Evolutionary conservation across 352 stramenopile species (phyloP).

Genomic region (Phytophthora sp.): DNA sequence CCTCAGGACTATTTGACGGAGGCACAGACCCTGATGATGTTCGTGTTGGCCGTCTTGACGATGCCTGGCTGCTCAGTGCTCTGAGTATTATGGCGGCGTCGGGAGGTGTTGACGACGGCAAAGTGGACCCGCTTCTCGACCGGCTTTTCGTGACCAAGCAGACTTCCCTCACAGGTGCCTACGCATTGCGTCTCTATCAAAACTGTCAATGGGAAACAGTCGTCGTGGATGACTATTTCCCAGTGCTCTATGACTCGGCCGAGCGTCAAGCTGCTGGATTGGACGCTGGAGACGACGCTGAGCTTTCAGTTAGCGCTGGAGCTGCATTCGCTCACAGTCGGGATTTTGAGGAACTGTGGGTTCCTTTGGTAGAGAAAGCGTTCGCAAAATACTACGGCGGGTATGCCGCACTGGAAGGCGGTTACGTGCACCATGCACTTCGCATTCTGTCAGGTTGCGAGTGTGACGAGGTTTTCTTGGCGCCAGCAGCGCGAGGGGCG

Average conservation of each 20-base stretch:
- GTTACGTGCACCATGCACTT: conserved; percentile 93
- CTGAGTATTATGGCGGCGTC: conserved; percentile 92
- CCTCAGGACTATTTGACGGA: conserved; percentile 90
- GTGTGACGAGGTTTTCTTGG: conserved; percentile 90
- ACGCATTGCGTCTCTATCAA: conserved; percentile 91
- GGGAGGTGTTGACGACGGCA: conserved; percentile 86
- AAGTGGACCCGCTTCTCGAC: conserved; percentile 89
- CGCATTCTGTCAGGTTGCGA: conserved; percentile 87
- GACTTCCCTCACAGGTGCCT: conserved; percentile 91
- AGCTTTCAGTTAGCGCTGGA: conserved; percentile 57
- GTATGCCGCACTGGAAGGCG: conserved; percentile 84
- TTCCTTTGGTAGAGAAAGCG: conserved; percentile 93
- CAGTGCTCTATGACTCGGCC: conserved; percentile 63
- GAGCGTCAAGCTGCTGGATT: conserved; percentile 26
- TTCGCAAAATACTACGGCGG: conserved; percentile 93
- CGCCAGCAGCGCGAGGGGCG: conserved; percentile 77
- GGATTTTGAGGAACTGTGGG: conserved; percentile 92
- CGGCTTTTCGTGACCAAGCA: conserved; percentile 91
- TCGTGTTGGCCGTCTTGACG: conserved; percentile 75
- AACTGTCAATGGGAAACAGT: conserved; percentile 94
- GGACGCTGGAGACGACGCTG: conserved; percentile 13
- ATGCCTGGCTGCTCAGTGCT: conserved; percentile 92
- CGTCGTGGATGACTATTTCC: conserved; percentile 93
- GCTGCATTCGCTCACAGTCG: conserved; percentile 88
- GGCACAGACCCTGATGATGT: conserved; percentile 94